Base-by-base conservation (phyloP, 2,329 filamentous ascomycete genomes). In the Rasamsonia emersonii region DNA sequence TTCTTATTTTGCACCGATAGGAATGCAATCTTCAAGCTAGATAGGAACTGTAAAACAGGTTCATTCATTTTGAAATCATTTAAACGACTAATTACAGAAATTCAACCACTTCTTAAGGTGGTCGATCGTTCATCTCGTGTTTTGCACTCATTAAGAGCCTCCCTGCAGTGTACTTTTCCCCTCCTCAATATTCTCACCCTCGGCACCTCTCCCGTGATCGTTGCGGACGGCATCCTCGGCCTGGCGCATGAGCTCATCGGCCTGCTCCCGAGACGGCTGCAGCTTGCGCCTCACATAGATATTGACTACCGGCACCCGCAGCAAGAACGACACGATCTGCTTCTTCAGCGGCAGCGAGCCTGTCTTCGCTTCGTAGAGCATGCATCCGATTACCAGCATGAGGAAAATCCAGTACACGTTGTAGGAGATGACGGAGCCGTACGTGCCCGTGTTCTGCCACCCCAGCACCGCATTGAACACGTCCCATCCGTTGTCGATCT, bases 371-470 rank as follows among this genome's bases (percentile, higher is more conserved):
- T 40, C 34, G 28, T 43, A 46, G 9, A 46, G 34, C 67, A 89
- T 70, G 19, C 63, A 43, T 9, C 75, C 39, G 51, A 89, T 83
- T 4, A 69, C 70, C 10, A 67, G 39, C 35, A 86, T 85, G 43
- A 85, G 69, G 6, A 65, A 67, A 30, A 91, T 60, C 86, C 86
- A 94, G 64, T 93, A 93, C 10, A 89, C 37, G 53, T 91, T 93
- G 64, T 93, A 93, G 1, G 82, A 78, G 41, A 93, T 77, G 42
- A 93, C 81, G 1, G 83, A 88, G 31, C 86, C 85, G 47, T 89
- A 86, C 2, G 86, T 93, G 4, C 83, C 86, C 9, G 82, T 85
- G 63, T 93, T 93, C 39, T 77, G 74, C 86, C 86, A 94, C 37
- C 86, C 86, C 8, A 93, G 68, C 32, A 93, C 69, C 37, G 83